These are phyloP conservation scores for Cadophora luteo-olivacea DNA, from an alignment of 2,329 filamentous ascomycete genomes.

Conservation along the genomic window DNA sequence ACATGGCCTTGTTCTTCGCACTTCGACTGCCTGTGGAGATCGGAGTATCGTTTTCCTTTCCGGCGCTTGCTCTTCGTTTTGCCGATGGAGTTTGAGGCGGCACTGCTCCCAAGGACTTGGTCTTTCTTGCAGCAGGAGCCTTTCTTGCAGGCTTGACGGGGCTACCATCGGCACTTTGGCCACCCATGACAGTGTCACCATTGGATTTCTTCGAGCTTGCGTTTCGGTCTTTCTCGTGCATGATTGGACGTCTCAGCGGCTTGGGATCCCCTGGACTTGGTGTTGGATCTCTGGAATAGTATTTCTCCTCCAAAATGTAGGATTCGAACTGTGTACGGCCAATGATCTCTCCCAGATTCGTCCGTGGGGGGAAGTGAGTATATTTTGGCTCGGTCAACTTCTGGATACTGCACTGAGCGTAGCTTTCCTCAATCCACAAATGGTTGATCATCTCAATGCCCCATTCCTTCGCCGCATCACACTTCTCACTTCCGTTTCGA, in stretches of 20 bases:
- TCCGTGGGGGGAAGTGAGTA: conserved; percentile 84
- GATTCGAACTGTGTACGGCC: conserved; percentile 85
- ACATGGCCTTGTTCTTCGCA: conserved; percentile 85
- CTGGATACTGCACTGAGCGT: conserved; percentile 83
- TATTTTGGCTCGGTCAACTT: conserved; percentile 77
- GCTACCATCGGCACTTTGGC: conserved; percentile 28
- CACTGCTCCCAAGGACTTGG: conserved; percentile 1
- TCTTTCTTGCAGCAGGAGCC: conserved; percentile 23
- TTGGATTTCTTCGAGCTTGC: conserved; percentile 23
- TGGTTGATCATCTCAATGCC: conserved; percentile 90
- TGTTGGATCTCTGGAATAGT: conserved; percentile 59
- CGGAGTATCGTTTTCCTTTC: conserved; percentile 86
- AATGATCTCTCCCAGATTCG: conserved; percentile 91
- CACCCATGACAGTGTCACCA: conserved; percentile 24
- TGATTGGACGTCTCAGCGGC: conserved; percentile 52
- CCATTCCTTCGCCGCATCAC: conserved; percentile 91
- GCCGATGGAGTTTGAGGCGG: conserved; percentile 56
- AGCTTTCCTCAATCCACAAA: conserved; percentile 97
- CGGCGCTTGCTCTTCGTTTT: conserved; percentile 58
- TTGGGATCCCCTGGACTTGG: conserved; percentile 52
- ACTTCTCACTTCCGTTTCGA: conserved; percentile 89
- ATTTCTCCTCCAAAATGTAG: conserved; percentile 64
- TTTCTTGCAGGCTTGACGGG: conserved; percentile 20
- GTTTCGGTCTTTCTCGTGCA: conserved; percentile 52
- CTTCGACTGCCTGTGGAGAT: conserved; percentile 79